Conservation (phyloP, 2,329 filamentous ascomycete genomes). For the Phyllachora maydis region DNA sequence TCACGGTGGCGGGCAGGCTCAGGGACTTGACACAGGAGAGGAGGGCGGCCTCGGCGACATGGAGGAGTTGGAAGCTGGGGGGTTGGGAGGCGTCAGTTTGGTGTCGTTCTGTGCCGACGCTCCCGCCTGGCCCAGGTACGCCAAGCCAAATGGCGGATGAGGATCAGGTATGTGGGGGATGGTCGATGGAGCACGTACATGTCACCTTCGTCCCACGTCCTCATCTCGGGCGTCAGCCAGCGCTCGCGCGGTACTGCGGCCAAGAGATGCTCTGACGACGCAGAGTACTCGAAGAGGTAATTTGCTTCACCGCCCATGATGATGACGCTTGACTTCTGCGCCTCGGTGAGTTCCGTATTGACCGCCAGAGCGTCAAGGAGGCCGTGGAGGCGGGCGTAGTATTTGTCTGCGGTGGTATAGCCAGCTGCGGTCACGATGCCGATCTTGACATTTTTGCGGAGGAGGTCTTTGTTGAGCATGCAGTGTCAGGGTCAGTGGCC, state of each 20-base stretch:
- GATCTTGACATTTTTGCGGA: constrained; percentile 60
- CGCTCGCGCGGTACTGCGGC: constrained; percentile 40
- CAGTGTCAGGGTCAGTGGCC: background rate
- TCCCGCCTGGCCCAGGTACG: no score
- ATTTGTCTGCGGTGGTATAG: constrained; percentile 71
- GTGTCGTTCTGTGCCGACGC: no score
- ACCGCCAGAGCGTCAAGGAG: constrained; percentile 58
- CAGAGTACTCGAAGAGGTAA: constrained; percentile 71
- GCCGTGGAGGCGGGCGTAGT: constrained; percentile 73
- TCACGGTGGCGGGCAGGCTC: constrained; percentile 55
- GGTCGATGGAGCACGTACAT: no score
- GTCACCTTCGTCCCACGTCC: constrained; percentile 52
- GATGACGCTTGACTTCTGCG: constrained; percentile 59
- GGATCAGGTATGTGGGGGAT: no score
- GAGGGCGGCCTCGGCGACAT: constrained; percentile 72
- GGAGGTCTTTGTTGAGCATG: constrained; percentile 44
- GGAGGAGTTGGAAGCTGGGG: constrained; percentile 54
- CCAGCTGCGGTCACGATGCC: constrained; percentile 95
- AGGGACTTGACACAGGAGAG: constrained; percentile 64
- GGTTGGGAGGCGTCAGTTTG: no score
- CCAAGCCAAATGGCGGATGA: no score
- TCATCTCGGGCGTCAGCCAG: constrained; percentile 67
- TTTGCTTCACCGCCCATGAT: constrained; percentile 94
- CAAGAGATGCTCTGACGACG: constrained; percentile 43
- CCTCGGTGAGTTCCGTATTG: constrained; percentile 33